Evolutionary conservation across 345 rosid species (phyloP).

Genomic region (Iberis pinnata): DNA sequence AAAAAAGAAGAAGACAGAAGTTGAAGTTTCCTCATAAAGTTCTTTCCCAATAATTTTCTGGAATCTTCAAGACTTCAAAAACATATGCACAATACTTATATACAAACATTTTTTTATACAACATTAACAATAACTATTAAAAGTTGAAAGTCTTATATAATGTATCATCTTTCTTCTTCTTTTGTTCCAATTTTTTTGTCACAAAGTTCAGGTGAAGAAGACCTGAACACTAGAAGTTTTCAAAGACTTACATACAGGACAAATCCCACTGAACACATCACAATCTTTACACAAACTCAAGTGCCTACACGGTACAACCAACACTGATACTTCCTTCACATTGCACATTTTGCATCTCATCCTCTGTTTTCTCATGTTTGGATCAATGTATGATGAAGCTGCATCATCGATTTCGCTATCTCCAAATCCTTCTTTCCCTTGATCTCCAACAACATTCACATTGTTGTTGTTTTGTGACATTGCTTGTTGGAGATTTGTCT

Average conservation of each 20-base stretch:
- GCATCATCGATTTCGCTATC: constrained; percentile 65
- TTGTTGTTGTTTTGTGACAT: constrained; percentile 37
- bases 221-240: constrained; percentile 58
- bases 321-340: constrained; percentile 41
- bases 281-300: constrained; percentile 70
- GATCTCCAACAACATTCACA: constrained; percentile 27
- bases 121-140: background rate
- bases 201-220: constrained; percentile 26
- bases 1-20: no score
- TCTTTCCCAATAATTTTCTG: no score
- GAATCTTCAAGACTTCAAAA: no score
- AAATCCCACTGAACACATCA: constrained; percentile 36
- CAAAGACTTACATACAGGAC: constrained; percentile 55
- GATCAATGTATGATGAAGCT: constrained; percentile 41
- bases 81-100: no score
- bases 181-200: background rate
- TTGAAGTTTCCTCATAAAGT: no score
- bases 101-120: no score
- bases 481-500: constrained; percentile 58
- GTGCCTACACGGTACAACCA: constrained; percentile 64
- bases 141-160: background rate
- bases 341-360: constrained; percentile 49
- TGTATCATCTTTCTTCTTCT: background rate
- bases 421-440: constrained; percentile 65
- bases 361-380: constrained; percentile 30